phyloP scores from a whole-genome alignment of 306 rosid genomes.

The Acmispon strigosus region DNA sequence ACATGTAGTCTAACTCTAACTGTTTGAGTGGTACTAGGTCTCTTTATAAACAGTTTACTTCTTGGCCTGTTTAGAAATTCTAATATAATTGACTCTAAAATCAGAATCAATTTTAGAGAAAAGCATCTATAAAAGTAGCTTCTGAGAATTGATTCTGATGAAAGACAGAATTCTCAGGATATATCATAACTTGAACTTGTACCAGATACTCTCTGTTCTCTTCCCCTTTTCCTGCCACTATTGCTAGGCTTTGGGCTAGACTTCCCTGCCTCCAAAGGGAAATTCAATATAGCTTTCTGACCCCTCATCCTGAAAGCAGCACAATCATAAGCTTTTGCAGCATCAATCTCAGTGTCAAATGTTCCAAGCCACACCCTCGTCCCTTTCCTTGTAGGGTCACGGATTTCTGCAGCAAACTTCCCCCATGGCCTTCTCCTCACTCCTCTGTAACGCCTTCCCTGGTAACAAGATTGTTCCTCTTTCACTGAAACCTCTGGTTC shows the following conservation, averaged over 20 bases:
- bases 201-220: not conserved
- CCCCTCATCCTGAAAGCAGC: constrained; percentile 86
- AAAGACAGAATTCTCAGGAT: not conserved
- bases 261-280: constrained; percentile 64
- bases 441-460: constrained; percentile 51
- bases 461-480: not conserved
- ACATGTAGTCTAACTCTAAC: too few relatives aligned
- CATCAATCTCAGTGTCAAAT: constrained; percentile 55
- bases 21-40: not conserved
- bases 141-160: too few relatives aligned
- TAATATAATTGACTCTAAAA: too few relatives aligned
- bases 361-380: constrained; percentile 86
- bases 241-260: constrained; percentile 28
- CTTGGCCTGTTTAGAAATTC: too few relatives aligned
- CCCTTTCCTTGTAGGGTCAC: constrained; percentile 65
- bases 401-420: constrained; percentile 78
- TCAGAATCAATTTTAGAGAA: too few relatives aligned
- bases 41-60: not conserved
- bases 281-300: constrained; percentile 61
- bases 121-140: too few relatives aligned
- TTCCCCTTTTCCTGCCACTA: constrained; percentile 40
- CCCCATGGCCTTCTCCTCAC: constrained; percentile 87
- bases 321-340: constrained; percentile 73
- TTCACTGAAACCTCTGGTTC: not conserved
- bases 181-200: not conserved